phyloP scores from a whole-genome alignment of 495 filamentous ascomycete genomes.

The Terfezia boudieri region DNA sequence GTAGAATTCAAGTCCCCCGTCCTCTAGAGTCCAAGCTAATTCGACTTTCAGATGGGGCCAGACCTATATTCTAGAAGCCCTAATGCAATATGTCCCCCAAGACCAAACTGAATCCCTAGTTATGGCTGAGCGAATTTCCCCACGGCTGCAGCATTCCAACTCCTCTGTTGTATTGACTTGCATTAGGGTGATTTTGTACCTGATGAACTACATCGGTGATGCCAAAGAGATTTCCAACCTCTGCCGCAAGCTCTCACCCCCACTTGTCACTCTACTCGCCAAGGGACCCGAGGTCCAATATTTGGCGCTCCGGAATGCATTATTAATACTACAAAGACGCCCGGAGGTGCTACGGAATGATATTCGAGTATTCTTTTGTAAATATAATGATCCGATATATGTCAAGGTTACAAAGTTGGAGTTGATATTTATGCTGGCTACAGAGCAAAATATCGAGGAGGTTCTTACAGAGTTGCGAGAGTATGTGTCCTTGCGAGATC shows the following conservation, averaged over 20 bases:
- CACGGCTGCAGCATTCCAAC: constrained; percentile 85
- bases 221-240: constrained; percentile 75
- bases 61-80: constrained; percentile 90
- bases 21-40: neutral
- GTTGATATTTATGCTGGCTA: constrained; percentile 96
- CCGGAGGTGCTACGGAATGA: constrained; percentile 92
- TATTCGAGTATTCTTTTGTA: constrained; percentile 97
- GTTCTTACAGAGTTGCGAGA: constrained; percentile 87
- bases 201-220: constrained; percentile 97
- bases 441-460: constrained; percentile 85
- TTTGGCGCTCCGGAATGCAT: constrained; percentile 77
- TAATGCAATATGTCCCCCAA: constrained; percentile 96
- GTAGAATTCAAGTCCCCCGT: constrained; percentile 16
- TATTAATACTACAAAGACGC: constrained; percentile 78
- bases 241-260: constrained; percentile 84
- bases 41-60: constrained; percentile 62
- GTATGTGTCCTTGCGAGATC: constrained; percentile 24
- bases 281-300: constrained; percentile 98
- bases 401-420: constrained; percentile 99
- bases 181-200: constrained; percentile 84
- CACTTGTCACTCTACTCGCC: constrained; percentile 80
- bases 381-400: constrained; percentile 99
- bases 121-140: constrained; percentile 80
- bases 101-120: constrained; percentile 68
- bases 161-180: constrained; percentile 90